Conservation (phyloP, 2,329 filamentous ascomycete genomes). For the Colletotrichum trifolii region DNA sequence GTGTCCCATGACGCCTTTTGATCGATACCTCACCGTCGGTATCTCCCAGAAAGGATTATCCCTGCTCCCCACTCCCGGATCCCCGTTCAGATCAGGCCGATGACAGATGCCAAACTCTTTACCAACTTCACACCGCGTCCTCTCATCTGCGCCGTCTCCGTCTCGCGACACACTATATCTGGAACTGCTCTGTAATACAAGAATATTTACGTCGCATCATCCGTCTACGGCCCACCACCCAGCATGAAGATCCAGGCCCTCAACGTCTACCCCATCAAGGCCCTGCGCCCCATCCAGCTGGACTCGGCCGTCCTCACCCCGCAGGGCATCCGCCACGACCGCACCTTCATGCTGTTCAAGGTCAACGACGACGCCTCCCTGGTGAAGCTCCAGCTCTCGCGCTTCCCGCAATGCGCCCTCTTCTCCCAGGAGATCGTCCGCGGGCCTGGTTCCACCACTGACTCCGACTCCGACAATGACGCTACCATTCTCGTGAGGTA, state of each 20-base stretch:
- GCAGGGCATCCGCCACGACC: conserved; percentile 74
- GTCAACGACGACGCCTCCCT: conserved; percentile 54
- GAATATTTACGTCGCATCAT: no score
- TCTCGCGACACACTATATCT: no score
- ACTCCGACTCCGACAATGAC: conserved; percentile 51
- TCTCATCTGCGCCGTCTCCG: no score
- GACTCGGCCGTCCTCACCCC: conserved; percentile 63
- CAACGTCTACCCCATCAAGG: conserved; percentile 81
- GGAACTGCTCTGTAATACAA: no score
- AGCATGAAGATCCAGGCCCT: conserved; percentile 48
- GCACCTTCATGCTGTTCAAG: conserved; percentile 76
- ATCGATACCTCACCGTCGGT: background rate
- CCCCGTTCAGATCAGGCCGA: background rate
- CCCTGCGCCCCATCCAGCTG: conserved; percentile 71
- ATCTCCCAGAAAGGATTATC: conserved; percentile 4
- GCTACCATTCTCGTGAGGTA: conserved; percentile 57
- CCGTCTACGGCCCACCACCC: no score
- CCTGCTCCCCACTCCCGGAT: conserved; percentile 14
- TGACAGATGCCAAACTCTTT: conserved; percentile 12
- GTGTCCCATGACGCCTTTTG: background rate
- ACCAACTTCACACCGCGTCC: conserved; percentile 21
- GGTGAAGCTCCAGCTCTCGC: conserved; percentile 69
- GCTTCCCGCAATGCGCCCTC: conserved; percentile 69
- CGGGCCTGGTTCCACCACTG: conserved; percentile 40
- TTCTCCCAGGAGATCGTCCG: conserved; percentile 69